A percentile compares a stretch with the other conserved stretches of the same genome.
These are phyloP conservation scores for Wolfiporia cocos DNA, from an alignment of 1,284 basidiomycete genomes.

Conservation along the genomic window DNA sequence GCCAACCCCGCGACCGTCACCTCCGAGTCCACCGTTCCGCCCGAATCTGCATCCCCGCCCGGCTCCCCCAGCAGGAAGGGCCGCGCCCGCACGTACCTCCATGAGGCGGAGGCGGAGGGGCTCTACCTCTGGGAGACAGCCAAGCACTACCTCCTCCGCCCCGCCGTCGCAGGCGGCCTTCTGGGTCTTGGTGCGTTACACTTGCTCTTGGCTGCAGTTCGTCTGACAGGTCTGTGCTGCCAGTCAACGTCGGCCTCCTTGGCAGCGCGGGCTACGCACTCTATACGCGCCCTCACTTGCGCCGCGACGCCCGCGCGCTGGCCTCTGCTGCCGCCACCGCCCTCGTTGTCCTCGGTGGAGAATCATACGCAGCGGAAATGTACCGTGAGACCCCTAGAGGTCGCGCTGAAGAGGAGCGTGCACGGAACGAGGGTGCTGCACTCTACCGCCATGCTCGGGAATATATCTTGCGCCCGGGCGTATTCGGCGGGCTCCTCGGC, in stretches of 20 bases:
- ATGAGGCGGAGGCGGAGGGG: conserved; percentile 50
- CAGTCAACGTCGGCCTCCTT: conserved; percentile 72
- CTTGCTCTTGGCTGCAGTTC: conserved; percentile 1
- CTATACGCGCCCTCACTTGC: conserved; percentile 61
- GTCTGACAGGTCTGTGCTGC: background rate
- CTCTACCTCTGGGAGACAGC: conserved; percentile 48
- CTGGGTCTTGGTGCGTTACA: conserved; percentile 55
- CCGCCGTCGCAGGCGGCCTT: conserved; percentile 68
- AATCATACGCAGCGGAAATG: conserved; percentile 60
- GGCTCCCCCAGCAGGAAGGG: conserved; percentile 10
- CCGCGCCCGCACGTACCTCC: conserved; percentile 27
- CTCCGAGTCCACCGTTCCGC: conserved; percentile 21
- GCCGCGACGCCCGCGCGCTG: conserved; percentile 52
- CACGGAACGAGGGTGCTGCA: conserved; percentile 55
- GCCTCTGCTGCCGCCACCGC: conserved; percentile 47
- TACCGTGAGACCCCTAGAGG: conserved; percentile 59
- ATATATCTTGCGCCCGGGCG: conserved; percentile 59
- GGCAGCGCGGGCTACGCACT: conserved; percentile 58
- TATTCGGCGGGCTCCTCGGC: conserved; percentile 63
- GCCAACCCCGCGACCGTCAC: conserved; percentile 38
- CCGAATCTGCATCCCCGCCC: conserved; percentile 11
- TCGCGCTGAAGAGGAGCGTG: conserved; percentile 48
- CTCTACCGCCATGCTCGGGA: conserved; percentile 57
- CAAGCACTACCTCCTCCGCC: conserved; percentile 59
- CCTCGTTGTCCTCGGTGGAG: conserved; percentile 50